Conservation (phyloP, 2,329 filamentous ascomycete genomes). For the Trichoderma harzianum region DNA sequence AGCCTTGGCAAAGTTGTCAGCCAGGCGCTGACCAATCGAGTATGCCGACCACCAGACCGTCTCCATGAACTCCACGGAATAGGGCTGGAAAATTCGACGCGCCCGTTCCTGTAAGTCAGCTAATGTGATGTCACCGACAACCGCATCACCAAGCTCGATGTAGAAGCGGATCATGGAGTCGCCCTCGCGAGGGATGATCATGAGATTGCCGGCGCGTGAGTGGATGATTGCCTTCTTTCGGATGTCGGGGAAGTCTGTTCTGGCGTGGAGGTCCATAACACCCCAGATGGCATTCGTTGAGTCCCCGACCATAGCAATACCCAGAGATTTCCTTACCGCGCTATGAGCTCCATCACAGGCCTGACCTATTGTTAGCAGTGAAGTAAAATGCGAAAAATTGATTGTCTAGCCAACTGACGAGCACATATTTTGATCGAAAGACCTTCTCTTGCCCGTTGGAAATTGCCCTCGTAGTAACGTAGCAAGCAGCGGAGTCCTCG, state of each 20-base stretch:
- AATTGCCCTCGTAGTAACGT: not conserved
- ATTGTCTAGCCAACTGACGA: not conserved
- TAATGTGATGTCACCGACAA: not conserved
- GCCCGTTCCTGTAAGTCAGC: not conserved
- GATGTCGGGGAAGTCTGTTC: not conserved
- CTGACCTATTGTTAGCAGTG: not conserved
- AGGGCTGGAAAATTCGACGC: not conserved
- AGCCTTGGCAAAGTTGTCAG: not conserved
- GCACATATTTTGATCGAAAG: not conserved
- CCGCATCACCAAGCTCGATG: not conserved
- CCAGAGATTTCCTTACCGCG: not conserved
- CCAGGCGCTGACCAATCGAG: not conserved
- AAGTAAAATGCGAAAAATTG: not conserved
- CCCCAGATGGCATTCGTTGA: not conserved
- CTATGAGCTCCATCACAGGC: not conserved
- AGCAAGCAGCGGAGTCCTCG: not conserved
- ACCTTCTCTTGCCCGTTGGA: not conserved
- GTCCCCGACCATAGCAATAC: not conserved
- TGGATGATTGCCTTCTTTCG: not conserved
- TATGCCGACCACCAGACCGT: constrained; percentile 2
- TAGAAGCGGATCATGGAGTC: constrained; percentile 2
- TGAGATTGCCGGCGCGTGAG: not conserved
- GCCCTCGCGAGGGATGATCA: not conserved
- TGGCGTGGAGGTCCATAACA: not conserved
- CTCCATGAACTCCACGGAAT: not conserved